Base-by-base conservation (phyloP, 2,329 filamentous ascomycete species). In the Botrytis galanthina region DNA sequence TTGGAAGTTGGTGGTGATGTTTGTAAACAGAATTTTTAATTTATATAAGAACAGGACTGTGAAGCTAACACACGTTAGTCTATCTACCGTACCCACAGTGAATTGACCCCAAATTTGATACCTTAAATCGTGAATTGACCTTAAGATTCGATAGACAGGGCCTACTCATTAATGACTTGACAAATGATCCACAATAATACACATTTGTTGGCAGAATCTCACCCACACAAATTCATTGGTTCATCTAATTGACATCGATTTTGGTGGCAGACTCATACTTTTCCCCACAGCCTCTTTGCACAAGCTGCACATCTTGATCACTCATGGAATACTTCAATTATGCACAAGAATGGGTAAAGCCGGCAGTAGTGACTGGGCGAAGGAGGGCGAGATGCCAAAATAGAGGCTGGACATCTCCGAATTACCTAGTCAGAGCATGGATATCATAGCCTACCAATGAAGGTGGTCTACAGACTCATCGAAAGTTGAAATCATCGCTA, bases 231-330 rank as follows among this genome's bases (percentile, higher is more conserved):
- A 42, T 42, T 69, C 29, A 69, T 69, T 69, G 66, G 35, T 44
- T 42, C 64, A 39, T 42, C 35, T 48, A 68, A 68, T 42, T 37
- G 20, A 32, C 22, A 67, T 67, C 32, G 29, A 66, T 66, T 26
- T 29, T 39, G 26, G 16, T 54, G 46, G 29, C 32, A 54, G 32
- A 39, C 46, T 54, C 64, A 54, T 4, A 39, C 26, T n/a, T 68
- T 68, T 66, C 64, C 26, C 64, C 77, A 79, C 76, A 79, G 78
- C 78, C 78, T 79, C 77, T 75, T 73, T 78, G 75, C 71, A 71
- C 72, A 75, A 78, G 76, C 76, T 77, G 77, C 75, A 77, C 76
- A 73, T 29, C 57, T 75, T 74, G n/a, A 18, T 59, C 44, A 51
- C 26, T 67, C 29, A 39, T 32, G 63, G 66, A 57, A 42, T 68